phyloP scores from a whole-genome alignment of 306 rosid species.

The Begonia loranthoides region DNA sequence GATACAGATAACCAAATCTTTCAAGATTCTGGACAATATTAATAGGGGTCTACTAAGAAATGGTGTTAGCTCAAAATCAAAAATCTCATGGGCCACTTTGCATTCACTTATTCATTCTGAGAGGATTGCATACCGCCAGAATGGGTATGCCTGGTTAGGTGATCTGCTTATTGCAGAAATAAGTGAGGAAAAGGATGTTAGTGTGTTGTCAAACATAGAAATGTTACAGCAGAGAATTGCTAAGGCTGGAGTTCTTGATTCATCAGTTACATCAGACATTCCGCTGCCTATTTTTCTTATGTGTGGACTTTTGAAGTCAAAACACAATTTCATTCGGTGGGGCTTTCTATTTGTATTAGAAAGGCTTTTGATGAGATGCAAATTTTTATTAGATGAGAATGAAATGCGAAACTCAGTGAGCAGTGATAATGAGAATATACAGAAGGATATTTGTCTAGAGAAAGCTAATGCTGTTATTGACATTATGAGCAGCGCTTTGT shows the following conservation, averaged over 20 bases:
- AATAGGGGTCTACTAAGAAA: conserved; percentile 42
- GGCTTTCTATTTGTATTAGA: conserved; percentile 89
- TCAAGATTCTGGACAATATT: conserved; percentile 55
- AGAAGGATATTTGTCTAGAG: conserved; percentile 61
- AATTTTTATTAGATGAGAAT: conserved; percentile 80
- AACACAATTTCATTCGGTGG: conserved; percentile 66
- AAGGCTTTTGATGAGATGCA: conserved; percentile 93
- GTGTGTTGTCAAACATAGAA: conserved; percentile 68
- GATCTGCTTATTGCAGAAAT: conserved; percentile 93
- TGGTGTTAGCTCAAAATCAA: conserved; percentile 52
- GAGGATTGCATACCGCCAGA: conserved; percentile 67
- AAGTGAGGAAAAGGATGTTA: conserved; percentile 46
- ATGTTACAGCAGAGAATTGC: conserved; percentile 58
- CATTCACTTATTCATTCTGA: conserved; percentile 97
- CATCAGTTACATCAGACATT: conserved; percentile 49
- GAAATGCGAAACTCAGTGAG: conserved; percentile 42
- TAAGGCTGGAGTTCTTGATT: conserved; percentile 54
- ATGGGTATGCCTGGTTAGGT: conserved; percentile 86
- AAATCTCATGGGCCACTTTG: conserved; percentile 74
- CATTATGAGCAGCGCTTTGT: conserved; percentile 83
- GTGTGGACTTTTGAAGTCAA: conserved; percentile 95
- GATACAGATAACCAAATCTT: conserved; percentile 76
- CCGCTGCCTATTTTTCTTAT: conserved; percentile 68
- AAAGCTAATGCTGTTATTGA: conserved; percentile 91
- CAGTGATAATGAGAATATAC: conserved; percentile 28